These are phyloP conservation scores for Phyllosticta capitalensis DNA, from an alignment of 2,329 filamentous ascomycete species.

Conservation along the genomic window DNA sequence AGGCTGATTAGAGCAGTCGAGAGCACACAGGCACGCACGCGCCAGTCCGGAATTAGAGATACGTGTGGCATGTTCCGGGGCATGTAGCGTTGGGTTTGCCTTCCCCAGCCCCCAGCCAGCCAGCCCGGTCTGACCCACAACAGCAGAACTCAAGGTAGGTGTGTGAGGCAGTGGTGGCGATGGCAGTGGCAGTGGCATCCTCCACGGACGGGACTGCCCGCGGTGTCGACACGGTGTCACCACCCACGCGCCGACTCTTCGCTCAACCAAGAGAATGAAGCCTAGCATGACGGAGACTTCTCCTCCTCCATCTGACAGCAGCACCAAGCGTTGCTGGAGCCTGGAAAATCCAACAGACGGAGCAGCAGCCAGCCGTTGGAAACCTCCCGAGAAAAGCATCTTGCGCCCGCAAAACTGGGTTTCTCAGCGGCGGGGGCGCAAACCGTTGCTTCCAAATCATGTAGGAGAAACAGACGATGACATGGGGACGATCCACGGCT, in stretches of 20 bases:
- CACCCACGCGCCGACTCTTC: background rate
- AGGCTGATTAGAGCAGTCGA: background rate
- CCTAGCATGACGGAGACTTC: background rate
- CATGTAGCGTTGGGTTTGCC: background rate
- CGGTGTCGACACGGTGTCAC: background rate
- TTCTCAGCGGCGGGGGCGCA: background rate
- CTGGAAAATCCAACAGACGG: too few relatives aligned
- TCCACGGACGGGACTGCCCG: too few relatives aligned
- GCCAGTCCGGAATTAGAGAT: background rate
- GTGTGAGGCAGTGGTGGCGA: background rate
- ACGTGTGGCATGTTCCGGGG: background rate
- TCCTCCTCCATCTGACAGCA: background rate
- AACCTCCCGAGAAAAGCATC: background rate
- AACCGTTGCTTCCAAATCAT: background rate
- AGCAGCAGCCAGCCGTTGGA: background rate
- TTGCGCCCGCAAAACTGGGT: background rate
- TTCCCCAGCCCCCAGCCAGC: too few relatives aligned
- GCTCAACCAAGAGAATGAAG: background rate
- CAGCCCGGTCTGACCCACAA: background rate
- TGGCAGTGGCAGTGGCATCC: background rate
- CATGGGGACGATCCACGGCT: background rate
- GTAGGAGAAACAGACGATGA: background rate
- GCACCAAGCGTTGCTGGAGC: too few relatives aligned
- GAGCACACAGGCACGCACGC: background rate
- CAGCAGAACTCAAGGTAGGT: background rate